Evolutionary conservation across 768 basidiomycete species (phyloP), one percentile per base, ranked within the genome.

Genomic region (Mycena olivaceomarginata): DNA sequence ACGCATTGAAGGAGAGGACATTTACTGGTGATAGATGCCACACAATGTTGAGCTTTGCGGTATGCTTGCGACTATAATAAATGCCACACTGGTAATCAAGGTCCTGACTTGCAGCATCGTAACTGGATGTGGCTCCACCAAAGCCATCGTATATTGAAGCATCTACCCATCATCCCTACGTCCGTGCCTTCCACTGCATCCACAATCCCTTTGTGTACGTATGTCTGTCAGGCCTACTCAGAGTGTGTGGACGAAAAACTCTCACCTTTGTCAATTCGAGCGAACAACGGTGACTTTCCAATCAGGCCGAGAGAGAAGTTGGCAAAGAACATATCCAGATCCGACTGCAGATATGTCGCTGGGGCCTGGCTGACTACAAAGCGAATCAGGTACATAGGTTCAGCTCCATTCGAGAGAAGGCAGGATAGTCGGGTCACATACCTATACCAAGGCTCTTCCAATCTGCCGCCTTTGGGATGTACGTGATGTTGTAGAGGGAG

Each of bases 91-190:
- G 4, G 81, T 80, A 64, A 81, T 75, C 31, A 78, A 46, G 67
- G 84, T 84, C 5, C 85, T 85, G 53, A 82, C 80, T 72, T 87
- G 85, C 37, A 85, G 80, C 46, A 88, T 77, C 39, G 79, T 82
- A 18, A 87, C 83, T 12, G 80, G 77, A 73, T 85, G 85, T 1
- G 81, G 77, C 57, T 83, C 80, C 8, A 83, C 82, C 70, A 91
- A 82, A 5, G 84, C 76, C 88, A 91, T 89, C 31, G 85, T 83
- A 70, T 89, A 90, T 77, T 90, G 83, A 10, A 91, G 81, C 72
- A 89, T 89, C 68, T 89, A 85, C 65, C 87, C 85, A 43, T 85
- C 84, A 74, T 91, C 90, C 22, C 85, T 87, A 31, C 31, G 31
- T 31, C 31, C 31, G 31, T 31, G 31, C 31, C 31, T 31, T 31